A percentile compares a stretch with the other conserved stretches of the same genome.
These are phyloP conservation scores for Zoysia matrella DNA, from an alignment of 202 grass and related monocot species.

Conservation along the genomic window DNA sequence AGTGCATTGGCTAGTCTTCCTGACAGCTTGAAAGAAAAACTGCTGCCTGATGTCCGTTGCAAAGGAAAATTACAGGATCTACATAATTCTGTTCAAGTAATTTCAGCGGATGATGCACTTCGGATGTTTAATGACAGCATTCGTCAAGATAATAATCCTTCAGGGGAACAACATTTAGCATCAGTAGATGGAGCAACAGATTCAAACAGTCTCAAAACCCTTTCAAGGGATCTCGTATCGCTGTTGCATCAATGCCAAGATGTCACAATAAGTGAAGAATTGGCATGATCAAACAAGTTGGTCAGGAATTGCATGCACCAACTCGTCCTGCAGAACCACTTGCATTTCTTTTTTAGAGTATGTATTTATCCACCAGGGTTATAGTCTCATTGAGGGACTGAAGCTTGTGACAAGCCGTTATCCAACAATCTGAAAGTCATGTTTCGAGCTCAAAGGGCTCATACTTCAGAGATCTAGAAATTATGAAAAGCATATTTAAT, in stretches of 20 bases:
- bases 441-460: conserved; percentile 15
- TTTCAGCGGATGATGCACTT: conserved; percentile 58
- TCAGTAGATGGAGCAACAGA: conserved; percentile 26
- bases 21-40: too few relatives aligned
- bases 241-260: conserved; percentile 58
- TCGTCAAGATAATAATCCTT: conserved; percentile 33
- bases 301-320: not conserved
- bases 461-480: not conserved
- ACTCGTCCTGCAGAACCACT: not conserved
- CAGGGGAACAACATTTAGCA: conserved; percentile 30
- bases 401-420: not conserved
- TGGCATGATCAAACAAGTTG: conserved; percentile 41
- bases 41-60: too few relatives aligned
- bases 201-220: conserved; percentile 51
- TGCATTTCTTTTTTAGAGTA: not conserved
- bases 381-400: not conserved
- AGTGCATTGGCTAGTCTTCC: conserved; percentile 45
- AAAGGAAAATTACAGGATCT: conserved; percentile 17
- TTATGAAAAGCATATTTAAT: not conserved
- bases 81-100: conserved; percentile 52
- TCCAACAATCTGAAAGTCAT: not conserved
- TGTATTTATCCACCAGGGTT: not conserved
- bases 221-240: conserved; percentile 48
- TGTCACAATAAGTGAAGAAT: conserved; percentile 53
- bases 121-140: conserved; percentile 59